phyloP scores from a whole-genome alignment of 2,329 filamentous ascomycete genomes.

The Diplocarpon rosae region DNA sequence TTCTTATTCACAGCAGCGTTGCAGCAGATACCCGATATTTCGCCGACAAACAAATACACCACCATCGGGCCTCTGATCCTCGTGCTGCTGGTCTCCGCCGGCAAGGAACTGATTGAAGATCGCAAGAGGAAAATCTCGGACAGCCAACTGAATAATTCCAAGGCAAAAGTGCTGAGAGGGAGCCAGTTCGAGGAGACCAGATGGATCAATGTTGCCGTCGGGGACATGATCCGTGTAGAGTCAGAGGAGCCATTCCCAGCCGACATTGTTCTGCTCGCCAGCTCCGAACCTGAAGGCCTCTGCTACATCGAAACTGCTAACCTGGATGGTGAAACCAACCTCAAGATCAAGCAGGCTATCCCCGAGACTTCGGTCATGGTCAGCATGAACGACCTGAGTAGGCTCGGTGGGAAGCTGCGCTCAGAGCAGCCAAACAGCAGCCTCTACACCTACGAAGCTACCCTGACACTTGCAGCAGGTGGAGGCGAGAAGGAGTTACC shows the following conservation, averaged over 20 bases:
- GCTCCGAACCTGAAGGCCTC: conserved; percentile 91
- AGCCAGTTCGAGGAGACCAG: conserved; percentile 76
- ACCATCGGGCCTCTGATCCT: conserved; percentile 90
- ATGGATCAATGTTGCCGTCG: conserved; percentile 89
- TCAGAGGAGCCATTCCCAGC: conserved; percentile 93
- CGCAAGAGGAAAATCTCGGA: conserved; percentile 83
- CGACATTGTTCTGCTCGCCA: conserved; percentile 83
- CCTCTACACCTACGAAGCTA: conserved; percentile 95
- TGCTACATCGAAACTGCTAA: conserved; percentile 99
- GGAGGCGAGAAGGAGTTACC: conserved; percentile 89
- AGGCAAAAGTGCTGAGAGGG: conserved; percentile 71
- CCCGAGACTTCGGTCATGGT: conserved; percentile 86
- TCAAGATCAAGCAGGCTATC: conserved; percentile 97
- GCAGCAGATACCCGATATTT: conserved; percentile 91
- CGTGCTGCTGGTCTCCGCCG: conserved; percentile 86
- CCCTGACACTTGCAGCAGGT: conserved; percentile 78
- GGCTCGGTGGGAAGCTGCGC: conserved; percentile 74
- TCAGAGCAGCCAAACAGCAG: conserved; percentile 98
- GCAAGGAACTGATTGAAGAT: conserved; percentile 90
- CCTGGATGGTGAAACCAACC: conserved; percentile 91
- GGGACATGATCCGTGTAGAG: conserved; percentile 85
- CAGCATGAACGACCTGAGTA: conserved; percentile 73
- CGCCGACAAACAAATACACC: conserved; percentile 89
- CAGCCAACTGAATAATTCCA: conserved; percentile 76
- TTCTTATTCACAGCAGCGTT: conserved; percentile 94